Conservation (phyloP, 179 eudicot genomes). For the Beta corolliflora region DNA sequence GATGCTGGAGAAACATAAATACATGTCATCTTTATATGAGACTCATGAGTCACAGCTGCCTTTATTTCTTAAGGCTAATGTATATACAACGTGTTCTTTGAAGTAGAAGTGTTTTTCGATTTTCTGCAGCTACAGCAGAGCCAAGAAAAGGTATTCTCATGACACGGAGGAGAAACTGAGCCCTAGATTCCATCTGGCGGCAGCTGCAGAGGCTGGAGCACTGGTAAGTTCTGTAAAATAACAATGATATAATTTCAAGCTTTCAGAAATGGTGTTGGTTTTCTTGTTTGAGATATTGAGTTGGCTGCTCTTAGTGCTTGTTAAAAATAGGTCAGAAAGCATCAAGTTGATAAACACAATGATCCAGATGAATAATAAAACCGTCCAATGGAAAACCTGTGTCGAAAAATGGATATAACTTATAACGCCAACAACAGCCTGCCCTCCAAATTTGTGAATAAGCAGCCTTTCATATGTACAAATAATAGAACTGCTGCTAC, state of each 20-base stretch:
- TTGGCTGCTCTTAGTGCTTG: neutral
- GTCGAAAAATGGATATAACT: neutral
- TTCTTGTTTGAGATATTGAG: neutral
- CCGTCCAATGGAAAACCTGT: neutral
- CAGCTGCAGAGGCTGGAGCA: constrained; percentile 99
- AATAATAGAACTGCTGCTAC: neutral
- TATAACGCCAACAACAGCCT: neutral
- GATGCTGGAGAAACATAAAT: neutral
- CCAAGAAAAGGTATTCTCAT: constrained; percentile 75
- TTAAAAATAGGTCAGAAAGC: neutral
- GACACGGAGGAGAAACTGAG: constrained; percentile 56
- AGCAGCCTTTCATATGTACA: neutral
- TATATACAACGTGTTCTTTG: neutral
- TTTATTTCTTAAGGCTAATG: neutral
- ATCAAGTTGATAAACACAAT: neutral
- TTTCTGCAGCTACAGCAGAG: constrained; percentile 74
- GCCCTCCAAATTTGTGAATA: neutral
- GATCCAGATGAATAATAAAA: neutral
- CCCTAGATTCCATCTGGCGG: constrained; percentile 82
- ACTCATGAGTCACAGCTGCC: neutral
- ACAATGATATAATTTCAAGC: constrained; percentile 3
- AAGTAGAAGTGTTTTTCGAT: neutral
- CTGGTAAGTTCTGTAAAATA: constrained; percentile 56
- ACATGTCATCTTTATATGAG: neutral
- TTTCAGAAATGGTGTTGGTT: neutral